Conservation (phyloP, 2,329 filamentous ascomycete species). For the Fusarium floridanum region DNA sequence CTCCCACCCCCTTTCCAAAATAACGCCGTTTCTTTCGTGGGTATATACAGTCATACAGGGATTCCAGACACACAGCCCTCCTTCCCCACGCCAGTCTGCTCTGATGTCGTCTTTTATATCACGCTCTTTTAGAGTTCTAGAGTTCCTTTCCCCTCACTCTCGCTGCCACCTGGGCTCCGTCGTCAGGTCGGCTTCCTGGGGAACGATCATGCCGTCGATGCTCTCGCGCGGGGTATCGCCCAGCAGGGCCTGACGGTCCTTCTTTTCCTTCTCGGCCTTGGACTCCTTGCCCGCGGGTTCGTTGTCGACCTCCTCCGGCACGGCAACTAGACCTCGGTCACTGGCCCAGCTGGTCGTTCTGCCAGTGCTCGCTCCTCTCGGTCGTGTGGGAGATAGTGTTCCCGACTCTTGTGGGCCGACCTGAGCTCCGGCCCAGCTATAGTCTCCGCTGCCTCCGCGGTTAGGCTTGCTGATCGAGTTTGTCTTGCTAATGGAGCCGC, state of each 20-base stretch:
- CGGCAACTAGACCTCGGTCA: constrained; percentile 54
- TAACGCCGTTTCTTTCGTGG: constrained; percentile 43
- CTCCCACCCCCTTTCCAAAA: constrained; percentile 12
- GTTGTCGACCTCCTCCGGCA: constrained; percentile 56
- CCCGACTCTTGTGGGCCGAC: constrained; percentile 28
- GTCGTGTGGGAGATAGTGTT: constrained; percentile 32
- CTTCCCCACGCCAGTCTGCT: constrained; percentile 16
- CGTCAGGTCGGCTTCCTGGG: constrained; percentile 45
- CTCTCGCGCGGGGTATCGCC: constrained; percentile 41
- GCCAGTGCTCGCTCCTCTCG: constrained; percentile 45
- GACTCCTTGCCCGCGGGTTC: constrained; percentile 27
- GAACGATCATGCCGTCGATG: constrained; percentile 32
- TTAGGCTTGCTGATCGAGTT: constrained; percentile 40
- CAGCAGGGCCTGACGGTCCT: constrained; percentile 49
- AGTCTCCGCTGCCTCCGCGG: constrained; percentile 50
- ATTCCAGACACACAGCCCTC: constrained; percentile 19
- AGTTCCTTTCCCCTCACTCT: constrained; percentile 3
- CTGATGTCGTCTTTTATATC: neutral
- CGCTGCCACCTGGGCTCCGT: constrained; percentile 46
- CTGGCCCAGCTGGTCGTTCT: constrained; percentile 53
- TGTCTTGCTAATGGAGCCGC: constrained; percentile 39
- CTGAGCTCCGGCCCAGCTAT: constrained; percentile 44
- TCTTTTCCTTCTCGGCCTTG: constrained; percentile 31
- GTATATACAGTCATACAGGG: constrained; percentile 44
- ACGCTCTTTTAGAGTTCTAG: neutral